A percentile compares a stretch with the other conserved stretches of the same genome.
Conservation (phyloP, 1,139 yeast genomes). For the Pichia sp. region DNA sequence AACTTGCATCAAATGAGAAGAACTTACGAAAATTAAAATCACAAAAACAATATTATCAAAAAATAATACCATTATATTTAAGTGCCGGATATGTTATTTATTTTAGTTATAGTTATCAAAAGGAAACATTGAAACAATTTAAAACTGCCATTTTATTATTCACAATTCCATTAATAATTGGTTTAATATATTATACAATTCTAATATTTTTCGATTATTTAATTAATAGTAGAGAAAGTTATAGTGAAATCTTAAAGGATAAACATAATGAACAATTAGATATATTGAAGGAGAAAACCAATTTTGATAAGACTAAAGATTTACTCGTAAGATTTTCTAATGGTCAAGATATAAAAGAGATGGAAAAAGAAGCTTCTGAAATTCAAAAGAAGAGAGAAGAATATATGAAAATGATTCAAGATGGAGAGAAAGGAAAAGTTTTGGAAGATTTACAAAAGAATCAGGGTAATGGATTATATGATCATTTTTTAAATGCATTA, state of each 20-base stretch:
- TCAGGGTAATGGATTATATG: slow-evolving; percentile 28
- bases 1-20: slow-evolving; percentile 35
- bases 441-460: slow-evolving; percentile 17
- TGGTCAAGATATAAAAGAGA: slow-evolving; percentile 31
- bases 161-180: slow-evolving; percentile 32
- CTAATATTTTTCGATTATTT: slow-evolving; percentile 28
- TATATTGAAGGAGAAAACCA: slow-evolving; percentile 72
- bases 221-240: slow-evolving; percentile 20
- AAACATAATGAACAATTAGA: slow-evolving; percentile 59
- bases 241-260: slow-evolving; percentile 37
- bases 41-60: slow-evolving; percentile 23
- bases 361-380: slow-evolving; percentile 27
- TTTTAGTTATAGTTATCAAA: slow-evolving; percentile 25
- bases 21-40: slow-evolving; percentile 27
- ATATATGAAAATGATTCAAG: slow-evolving; percentile 25
- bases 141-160: slow-evolving; percentile 18
- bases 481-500: slow-evolving; percentile 45
- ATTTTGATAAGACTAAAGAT: slow-evolving; percentile 70
- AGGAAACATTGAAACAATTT: slow-evolving; percentile 9
- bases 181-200: slow-evolving; percentile 26
- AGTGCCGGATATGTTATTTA: slow-evolving; percentile 32
- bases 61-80: slow-evolving; percentile 27
- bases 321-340: slow-evolving; percentile 60
- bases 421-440: slow-evolving; percentile 19
- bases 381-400: slow-evolving; percentile 25